These are phyloP conservation scores for Pelargonium cotyledonis DNA, from an alignment of 441 rosid genomes.

Conservation along the genomic window DNA sequence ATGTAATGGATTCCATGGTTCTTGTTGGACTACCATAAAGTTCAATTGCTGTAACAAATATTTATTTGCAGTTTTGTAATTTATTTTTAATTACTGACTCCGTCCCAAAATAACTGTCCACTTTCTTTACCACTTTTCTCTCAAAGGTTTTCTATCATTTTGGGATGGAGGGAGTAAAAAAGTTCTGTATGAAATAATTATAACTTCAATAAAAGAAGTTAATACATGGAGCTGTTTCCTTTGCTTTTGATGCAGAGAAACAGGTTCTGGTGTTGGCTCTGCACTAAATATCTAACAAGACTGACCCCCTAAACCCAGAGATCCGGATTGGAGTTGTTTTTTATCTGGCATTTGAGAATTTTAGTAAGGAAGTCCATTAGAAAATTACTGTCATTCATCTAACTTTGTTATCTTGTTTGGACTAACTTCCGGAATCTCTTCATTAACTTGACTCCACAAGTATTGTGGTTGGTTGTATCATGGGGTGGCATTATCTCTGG, in stretches of 20 bases:
- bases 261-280: slow-evolving; percentile 51
- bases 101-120: too few species aligned
- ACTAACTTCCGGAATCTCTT: slow-evolving; percentile 27
- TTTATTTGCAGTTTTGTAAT: slow-evolving; percentile 8
- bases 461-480: slow-evolving; percentile 36
- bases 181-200: background rate
- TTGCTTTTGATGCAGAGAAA: slow-evolving; percentile 64
- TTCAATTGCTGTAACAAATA: slow-evolving; percentile 4
- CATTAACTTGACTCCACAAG: slow-evolving; percentile 31
- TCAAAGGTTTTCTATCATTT: background rate
- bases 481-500: slow-evolving; percentile 35
- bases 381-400: slow-evolving; percentile 23
- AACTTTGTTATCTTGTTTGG: slow-evolving; percentile 20
- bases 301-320: slow-evolving; percentile 43
- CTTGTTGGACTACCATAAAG: slow-evolving; percentile 4
- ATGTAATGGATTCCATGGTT: slow-evolving; percentile 5
- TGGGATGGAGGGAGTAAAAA: background rate
- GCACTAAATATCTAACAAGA: slow-evolving; percentile 52
- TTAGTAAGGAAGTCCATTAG: slow-evolving; percentile 35
- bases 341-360: slow-evolving; percentile 44
- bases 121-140: too few species aligned
- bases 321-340: slow-evolving; percentile 39
- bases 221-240: slow-evolving; percentile 39
- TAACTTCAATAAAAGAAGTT: slow-evolving; percentile 27
- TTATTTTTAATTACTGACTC: too few species aligned